A percentile compares a stretch with the other conserved stretches of the same genome.
Evolutionary conservation across 2,329 filamentous ascomycete genomes (phyloP).

Genomic region (Biscogniauxia marginata): DNA sequence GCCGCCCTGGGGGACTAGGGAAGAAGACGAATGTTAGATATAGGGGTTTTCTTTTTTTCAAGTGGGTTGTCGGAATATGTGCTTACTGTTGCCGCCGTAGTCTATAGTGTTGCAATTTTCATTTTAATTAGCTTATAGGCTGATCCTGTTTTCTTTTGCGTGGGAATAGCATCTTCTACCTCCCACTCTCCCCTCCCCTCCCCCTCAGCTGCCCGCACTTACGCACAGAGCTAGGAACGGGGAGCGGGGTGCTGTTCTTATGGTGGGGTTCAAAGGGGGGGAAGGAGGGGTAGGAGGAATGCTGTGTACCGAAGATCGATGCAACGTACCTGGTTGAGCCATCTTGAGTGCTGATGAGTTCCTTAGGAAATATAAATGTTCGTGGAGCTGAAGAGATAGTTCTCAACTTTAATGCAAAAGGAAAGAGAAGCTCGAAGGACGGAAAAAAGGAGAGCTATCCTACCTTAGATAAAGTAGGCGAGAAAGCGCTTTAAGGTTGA

Average conservation of each 20-base stretch:
- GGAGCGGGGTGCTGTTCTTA: background rate
- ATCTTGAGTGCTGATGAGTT: background rate
- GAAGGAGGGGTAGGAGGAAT: too few relatives aligned
- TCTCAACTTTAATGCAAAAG: too few relatives aligned
- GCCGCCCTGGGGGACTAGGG: slow-evolving; percentile 31
- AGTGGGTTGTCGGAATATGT: background rate
- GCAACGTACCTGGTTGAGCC: background rate
- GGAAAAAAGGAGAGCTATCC: background rate
- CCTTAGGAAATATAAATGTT: too few relatives aligned
- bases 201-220: background rate
- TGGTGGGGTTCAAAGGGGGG: background rate
- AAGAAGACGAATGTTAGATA: background rate
- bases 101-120: slow-evolving; percentile 12
- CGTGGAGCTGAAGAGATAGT: too few relatives aligned
- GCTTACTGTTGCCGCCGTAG: slow-evolving; percentile 25
- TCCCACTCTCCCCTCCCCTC: too few relatives aligned
- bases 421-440: background rate
- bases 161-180: background rate
- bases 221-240: background rate
- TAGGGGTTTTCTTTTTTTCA: background rate
- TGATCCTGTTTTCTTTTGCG: background rate
- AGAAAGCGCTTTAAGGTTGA: too few relatives aligned
- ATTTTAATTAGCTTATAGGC: background rate
- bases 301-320: too few relatives aligned
- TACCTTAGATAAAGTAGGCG: background rate